phyloP scores from a whole-genome alignment of 2,329 filamentous ascomycete species.

The Monilinia fructicola region DNA sequence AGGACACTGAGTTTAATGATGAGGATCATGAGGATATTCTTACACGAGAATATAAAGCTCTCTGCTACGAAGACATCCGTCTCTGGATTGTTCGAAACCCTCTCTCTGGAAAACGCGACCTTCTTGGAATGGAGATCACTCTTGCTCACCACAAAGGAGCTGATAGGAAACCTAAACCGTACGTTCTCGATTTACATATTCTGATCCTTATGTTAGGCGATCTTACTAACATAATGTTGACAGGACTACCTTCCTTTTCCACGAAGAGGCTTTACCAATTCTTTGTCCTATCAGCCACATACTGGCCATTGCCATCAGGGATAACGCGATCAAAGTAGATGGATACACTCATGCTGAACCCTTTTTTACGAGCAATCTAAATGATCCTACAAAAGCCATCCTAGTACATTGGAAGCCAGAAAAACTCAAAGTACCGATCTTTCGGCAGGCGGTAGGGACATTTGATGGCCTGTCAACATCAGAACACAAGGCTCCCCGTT shows the following conservation, averaged over 20 bases:
- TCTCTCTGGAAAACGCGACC: conserved; percentile 21
- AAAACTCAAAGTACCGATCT: conserved; percentile 30
- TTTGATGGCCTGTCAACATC: not conserved
- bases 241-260: conserved; percentile 30
- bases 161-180: conserved; percentile 29
- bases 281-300: conserved; percentile 31
- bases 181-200: conserved; percentile 22
- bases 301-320: conserved; percentile 25
- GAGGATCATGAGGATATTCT: not conserved
- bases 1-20: not conserved
- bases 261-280: conserved; percentile 29
- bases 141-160: conserved; percentile 28
- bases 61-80: conserved; percentile 23
- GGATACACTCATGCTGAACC: conserved; percentile 26
- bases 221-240: conserved; percentile 24
- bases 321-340: conserved; percentile 27
- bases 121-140: conserved; percentile 29
- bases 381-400: conserved; percentile 19
- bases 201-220: too few species aligned
- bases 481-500: not conserved
- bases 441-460: conserved; percentile 21
- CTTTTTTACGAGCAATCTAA: conserved; percentile 29
- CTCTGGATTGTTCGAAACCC: conserved; percentile 26
- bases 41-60: conserved; percentile 16
- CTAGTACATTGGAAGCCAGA: conserved; percentile 28